Evolutionary conservation across 1,284 basidiomycete genomes (phyloP), one percentile per base, ranked within the genome.

Genomic region (Kalmanozyma brasiliensis): DNA sequence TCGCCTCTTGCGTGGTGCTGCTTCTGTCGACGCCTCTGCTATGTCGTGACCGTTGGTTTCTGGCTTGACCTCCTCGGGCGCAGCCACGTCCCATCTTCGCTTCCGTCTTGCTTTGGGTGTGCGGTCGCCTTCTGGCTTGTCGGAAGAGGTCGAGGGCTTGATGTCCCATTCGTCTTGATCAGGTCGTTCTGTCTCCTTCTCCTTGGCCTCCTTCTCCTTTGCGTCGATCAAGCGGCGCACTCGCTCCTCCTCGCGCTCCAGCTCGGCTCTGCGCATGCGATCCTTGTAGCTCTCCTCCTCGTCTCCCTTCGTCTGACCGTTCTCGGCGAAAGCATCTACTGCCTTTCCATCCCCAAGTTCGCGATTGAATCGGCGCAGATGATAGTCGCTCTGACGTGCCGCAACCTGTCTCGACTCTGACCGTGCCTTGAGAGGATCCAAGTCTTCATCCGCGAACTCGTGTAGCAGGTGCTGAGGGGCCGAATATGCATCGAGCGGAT

Each of bases 351-450:
- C 57, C 8, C 58, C 73, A 20, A 72, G 47, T 44, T 78, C 76
- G 16, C 79, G 73, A 17, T 81, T 71, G 84, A 98, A 98, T 34
- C 94, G 88, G 57, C 94, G 88, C 75, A 91, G 89, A 80, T 98
- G 96, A 82, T 98, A 98, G 84, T 98, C 95, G 59, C 89, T 91
- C 85, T 98, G 93, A 40, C 96, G 88, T 41, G 91, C 86, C 17
- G 94, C 92, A 80, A 98, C 93, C 86, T 98, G 95, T 69, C 92
- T 90, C 78, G 91, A 89, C 60, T 89, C 91, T 34, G 93, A 91
- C 29, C 92, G 92, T 83, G 94, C 93, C 55, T 91, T 90, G 78
- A 98, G 95, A 13, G 93, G 94, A 83, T 98, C 94, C 76, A 91
- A 85, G 81, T 92, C 86, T 78, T 95, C 92, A 66, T 93, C 89